These are phyloP conservation scores for Rubia tinctorum DNA, from an alignment of 305 asterid genomes.

Conservation along the genomic window DNA sequence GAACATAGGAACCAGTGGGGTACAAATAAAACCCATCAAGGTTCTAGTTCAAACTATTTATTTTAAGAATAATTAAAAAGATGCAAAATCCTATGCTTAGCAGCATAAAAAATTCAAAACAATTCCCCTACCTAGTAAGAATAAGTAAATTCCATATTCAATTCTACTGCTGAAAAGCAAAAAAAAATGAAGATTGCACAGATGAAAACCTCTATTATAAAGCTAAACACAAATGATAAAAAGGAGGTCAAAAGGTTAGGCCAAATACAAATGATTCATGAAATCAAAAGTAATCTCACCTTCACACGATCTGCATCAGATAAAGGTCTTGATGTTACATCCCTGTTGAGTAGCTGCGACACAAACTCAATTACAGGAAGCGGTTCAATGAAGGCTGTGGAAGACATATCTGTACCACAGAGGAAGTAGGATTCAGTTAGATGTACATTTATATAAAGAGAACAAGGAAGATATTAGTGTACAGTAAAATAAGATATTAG, in stretches of 20 bases:
- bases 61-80: too few species aligned
- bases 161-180: too few species aligned
- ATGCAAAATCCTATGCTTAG: too few species aligned
- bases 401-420: conserved; percentile 80
- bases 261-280: not conserved
- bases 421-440: not conserved
- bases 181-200: not conserved
- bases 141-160: too few species aligned
- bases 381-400: conserved; percentile 97
- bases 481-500: not conserved
- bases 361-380: conserved; percentile 88
- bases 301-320: conserved; percentile 97
- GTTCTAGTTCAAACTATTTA: too few species aligned
- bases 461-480: not conserved
- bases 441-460: not conserved
- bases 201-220: not conserved
- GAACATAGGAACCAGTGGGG: too few species aligned
- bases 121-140: too few species aligned
- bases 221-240: too few species aligned
- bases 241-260: too few species aligned
- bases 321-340: conserved; percentile 65
- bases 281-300: conserved; percentile 33
- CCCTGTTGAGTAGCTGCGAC: conserved; percentile 76
- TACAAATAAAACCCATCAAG: too few species aligned
- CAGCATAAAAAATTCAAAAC: too few species aligned